phyloP scores from a whole-genome alignment of 345 rosid genomes.

The Isatis tinctoria region DNA sequence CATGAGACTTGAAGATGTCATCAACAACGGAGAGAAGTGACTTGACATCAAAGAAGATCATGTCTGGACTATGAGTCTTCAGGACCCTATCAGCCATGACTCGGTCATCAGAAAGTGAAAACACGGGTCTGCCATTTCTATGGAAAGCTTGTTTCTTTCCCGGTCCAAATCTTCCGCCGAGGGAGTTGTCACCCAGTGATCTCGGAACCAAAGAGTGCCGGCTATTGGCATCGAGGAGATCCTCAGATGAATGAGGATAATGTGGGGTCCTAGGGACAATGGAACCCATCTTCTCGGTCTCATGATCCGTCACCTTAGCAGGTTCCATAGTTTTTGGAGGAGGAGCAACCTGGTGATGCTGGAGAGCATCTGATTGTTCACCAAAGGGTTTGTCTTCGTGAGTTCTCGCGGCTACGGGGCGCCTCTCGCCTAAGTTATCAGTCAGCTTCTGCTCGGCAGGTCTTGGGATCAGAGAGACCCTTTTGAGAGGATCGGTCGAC shows the following conservation, averaged over 20 bases:
- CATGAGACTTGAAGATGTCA: slow-evolving; percentile 58
- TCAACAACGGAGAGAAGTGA: slow-evolving; percentile 61
- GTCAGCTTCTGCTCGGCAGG: slow-evolving; percentile 23
- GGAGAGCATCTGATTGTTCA: slow-evolving; percentile 4
- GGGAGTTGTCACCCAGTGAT: slow-evolving; percentile 22
- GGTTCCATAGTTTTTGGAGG: not conserved
- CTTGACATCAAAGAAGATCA: slow-evolving; percentile 47
- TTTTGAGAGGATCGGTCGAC: slow-evolving; percentile 32
- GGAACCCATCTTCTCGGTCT: slow-evolving; percentile 12
- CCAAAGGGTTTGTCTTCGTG: slow-evolving; percentile 17
- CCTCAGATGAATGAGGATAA: slow-evolving; percentile 19
- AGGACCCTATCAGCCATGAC: slow-evolving; percentile 57
- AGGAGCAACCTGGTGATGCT: slow-evolving; percentile 1
- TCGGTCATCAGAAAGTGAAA: slow-evolving; percentile 51
- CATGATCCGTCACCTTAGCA: slow-evolving; percentile 25
- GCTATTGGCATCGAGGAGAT: slow-evolving; percentile 3
- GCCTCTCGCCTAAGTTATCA: slow-evolving; percentile 26
- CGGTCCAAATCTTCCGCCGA: slow-evolving; percentile 32
- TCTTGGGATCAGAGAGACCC: slow-evolving; percentile 37
- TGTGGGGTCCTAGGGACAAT: slow-evolving; percentile 12
- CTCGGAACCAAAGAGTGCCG: slow-evolving; percentile 24
- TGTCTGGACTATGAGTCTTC: slow-evolving; percentile 63
- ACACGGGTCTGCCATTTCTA: slow-evolving; percentile 41
- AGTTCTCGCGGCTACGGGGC: slow-evolving; percentile 13
- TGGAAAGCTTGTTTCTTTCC: slow-evolving; percentile 34